Conservation (phyloP, 164 flowering plant genomes). For the Berberis vulgaris region DNA sequence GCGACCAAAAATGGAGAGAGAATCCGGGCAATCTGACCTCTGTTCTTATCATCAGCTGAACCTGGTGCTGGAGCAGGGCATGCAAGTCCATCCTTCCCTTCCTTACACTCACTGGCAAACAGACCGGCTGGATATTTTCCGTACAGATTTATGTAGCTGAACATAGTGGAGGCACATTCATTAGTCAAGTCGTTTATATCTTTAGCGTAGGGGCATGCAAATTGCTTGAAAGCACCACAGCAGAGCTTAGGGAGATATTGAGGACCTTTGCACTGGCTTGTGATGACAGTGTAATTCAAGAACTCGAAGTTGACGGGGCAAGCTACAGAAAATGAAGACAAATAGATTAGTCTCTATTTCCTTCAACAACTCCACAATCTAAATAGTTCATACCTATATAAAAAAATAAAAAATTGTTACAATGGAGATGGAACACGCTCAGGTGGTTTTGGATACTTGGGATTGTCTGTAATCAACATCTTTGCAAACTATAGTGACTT, state of each 20-base stretch:
- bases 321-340: conserved; percentile 15
- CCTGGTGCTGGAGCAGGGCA: conserved; percentile 14
- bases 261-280: conserved; percentile 57
- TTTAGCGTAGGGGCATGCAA: conserved; percentile 33
- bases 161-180: conserved; percentile 39
- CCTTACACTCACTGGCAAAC: conserved; percentile 15
- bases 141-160: conserved; percentile 40
- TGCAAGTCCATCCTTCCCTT: conserved; percentile 8
- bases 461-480: too few relatives aligned
- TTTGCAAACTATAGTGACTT: too few relatives aligned
- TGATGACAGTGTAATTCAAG: conserved; percentile 47
- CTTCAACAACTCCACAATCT: too few relatives aligned
- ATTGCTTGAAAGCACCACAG: conserved; percentile 32
- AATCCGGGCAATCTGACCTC: not conserved
- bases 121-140: conserved; percentile 49
- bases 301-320: conserved; percentile 38
- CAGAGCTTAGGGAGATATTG: conserved; percentile 27
- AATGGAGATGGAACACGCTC: too few relatives aligned
- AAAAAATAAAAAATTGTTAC: too few relatives aligned
- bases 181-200: conserved; percentile 26
- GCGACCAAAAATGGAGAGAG: conserved; percentile 7
- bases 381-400: too few relatives aligned
- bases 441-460: too few relatives aligned
- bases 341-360: too few relatives aligned
- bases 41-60: conserved; percentile 4